These are phyloP conservation scores for Eucalyptus polyanthemos DNA, from an alignment of 345 rosid species.

Conservation along the genomic window DNA sequence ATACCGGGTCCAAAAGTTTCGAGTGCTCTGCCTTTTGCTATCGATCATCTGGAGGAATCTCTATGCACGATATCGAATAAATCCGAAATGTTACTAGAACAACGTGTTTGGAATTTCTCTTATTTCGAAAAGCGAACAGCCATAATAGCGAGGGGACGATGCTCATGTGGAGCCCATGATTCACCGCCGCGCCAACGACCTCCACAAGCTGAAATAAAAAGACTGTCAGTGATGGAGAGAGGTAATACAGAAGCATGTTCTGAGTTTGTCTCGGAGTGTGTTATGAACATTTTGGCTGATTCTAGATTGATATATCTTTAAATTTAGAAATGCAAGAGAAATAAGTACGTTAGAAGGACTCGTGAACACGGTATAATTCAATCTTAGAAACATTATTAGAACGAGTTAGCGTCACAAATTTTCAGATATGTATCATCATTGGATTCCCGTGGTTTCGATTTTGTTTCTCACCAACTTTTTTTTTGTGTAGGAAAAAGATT, in stretches of 20 bases:
- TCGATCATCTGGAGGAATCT: neutral
- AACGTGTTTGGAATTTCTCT: neutral
- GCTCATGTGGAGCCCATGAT: neutral
- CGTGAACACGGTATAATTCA: neutral
- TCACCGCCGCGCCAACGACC: neutral
- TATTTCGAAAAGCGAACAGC: neutral
- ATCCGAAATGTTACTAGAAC: neutral
- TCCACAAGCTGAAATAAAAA: neutral
- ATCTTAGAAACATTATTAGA: neutral
- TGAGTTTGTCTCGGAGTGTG: neutral
- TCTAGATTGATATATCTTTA: neutral
- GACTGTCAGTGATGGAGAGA: neutral
- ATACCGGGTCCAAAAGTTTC: neutral
- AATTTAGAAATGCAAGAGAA: neutral
- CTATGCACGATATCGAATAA: neutral
- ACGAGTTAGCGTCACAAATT: neutral
- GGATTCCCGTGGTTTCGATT: neutral
- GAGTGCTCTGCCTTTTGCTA: neutral
- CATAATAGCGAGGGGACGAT: neutral
- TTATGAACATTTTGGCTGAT: neutral
- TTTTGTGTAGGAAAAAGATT: neutral
- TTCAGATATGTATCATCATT: neutral
- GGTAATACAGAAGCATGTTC: neutral
- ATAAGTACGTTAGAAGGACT: neutral
- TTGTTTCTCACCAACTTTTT: neutral